A percentile compares a stretch with the other conserved stretches of the same genome.
phyloP scores from a whole-genome alignment of 2,329 filamentous ascomycete genomes.

The Calonectria hawksworthii region DNA sequence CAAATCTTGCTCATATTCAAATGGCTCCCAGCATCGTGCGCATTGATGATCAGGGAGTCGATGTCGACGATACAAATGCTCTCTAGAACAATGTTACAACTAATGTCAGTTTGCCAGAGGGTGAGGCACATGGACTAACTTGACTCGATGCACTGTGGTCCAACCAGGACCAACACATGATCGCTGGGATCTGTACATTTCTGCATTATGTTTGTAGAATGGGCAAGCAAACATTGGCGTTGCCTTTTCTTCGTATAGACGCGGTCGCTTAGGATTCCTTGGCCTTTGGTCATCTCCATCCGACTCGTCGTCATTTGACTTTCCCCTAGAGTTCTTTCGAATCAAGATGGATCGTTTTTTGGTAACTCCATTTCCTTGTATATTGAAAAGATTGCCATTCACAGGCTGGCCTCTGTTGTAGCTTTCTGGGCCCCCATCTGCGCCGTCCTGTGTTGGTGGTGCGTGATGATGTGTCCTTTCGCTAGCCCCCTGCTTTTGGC shows the following conservation, averaged over 20 bases:
- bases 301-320: not conserved
- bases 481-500: not conserved
- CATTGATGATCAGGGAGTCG: not conserved
- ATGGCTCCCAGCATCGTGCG: not conserved
- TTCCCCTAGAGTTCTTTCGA: not conserved
- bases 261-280: not conserved
- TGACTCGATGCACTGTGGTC: not conserved
- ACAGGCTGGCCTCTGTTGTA: not conserved
- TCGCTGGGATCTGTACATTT: not conserved
- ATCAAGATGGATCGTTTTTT: not conserved
- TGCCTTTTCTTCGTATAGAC: not conserved
- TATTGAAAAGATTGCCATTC: not conserved
- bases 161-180: not conserved
- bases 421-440: not conserved
- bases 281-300: not conserved
- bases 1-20: not conserved
- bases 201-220: not conserved
- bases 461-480: not conserved
- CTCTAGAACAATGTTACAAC: not conserved
- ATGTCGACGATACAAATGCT: not conserved
- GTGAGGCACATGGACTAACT: not conserved
- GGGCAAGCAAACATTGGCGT: not conserved
- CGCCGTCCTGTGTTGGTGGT: not conserved
- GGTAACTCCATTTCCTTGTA: not conserved
- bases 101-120: not conserved